Percentiles rank a stretch among this genome's conserved stretches.
These are phyloP conservation scores for Jacaranda mimosifolia DNA, from an alignment of 257 asterid species.

Conservation along the genomic window DNA sequence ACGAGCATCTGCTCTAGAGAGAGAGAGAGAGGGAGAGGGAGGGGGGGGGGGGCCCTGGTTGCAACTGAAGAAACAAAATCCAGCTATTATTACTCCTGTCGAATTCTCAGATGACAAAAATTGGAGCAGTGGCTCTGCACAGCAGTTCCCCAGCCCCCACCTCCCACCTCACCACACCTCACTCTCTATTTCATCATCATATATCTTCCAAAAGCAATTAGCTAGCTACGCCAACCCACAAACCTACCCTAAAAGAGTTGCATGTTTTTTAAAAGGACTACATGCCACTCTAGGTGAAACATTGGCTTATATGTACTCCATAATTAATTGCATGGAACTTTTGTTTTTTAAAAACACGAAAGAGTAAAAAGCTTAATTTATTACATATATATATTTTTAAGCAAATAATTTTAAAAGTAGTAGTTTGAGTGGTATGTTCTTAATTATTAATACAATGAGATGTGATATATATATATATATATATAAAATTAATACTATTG, in stretches of 20 bases:
- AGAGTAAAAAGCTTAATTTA: too few relatives aligned
- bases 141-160: conserved; percentile 32
- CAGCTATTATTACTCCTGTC: conserved; percentile 71
- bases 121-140: conserved; percentile 64
- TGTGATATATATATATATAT: too few relatives aligned
- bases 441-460: too few relatives aligned
- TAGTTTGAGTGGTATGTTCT: too few relatives aligned
- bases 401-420: too few relatives aligned
- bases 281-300: conserved; percentile 10
- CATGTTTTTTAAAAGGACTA: background rate
- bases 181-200: conserved; percentile 14
- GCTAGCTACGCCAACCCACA: too few relatives aligned
- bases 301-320: background rate
- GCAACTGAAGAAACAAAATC: conserved; percentile 70
- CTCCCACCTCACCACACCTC: conserved; percentile 26
- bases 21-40: background rate
- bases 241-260: background rate
- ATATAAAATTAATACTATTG: too few relatives aligned
- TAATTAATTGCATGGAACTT: too few relatives aligned
- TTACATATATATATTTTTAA: too few relatives aligned
- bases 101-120: conserved; percentile 59
- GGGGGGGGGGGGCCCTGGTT: conserved; percentile 51
- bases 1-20: conserved; percentile 18
- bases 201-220: background rate
- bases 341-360: too few relatives aligned